Base-by-base conservation (phyloP, 371 early-diverging fungal species). In the Parasitella parasitica region DNA sequence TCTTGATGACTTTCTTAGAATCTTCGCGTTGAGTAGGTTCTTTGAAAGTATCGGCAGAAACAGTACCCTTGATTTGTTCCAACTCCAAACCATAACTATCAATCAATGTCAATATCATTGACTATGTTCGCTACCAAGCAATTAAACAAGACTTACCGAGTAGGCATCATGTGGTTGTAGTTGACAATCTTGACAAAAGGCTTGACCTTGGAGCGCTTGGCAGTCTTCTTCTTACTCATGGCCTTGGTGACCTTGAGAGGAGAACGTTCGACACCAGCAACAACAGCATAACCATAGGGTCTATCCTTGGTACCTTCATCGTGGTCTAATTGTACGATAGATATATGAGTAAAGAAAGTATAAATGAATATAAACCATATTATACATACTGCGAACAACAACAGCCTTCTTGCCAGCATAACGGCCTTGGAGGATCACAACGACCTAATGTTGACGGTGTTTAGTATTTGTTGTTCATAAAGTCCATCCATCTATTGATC, bases 151-250 rank as follows among this genome's bases (percentile, higher is more conserved):
- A 15, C 7, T 66, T 86, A 90, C 86, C 96, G 91, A 68, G 98
- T 98, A 80, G 98, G 98, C 95, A 98, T 97, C 72, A 98, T 80
- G 91, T 98, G 98, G 86, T 94, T 93, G 91, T 94, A 97, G 94
- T 98, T 98, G 84, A 98, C 82, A 61, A 88, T 87, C 91, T 97
- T 96, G 85, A 98, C 81, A 88, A 98, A 98, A 73, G 97, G 90
- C 96, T 97, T 97, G 77, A 98, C 94, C 80, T 84, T 86, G 75
- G 94, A 92, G 63, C 98, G 91, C 85, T 92, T 94, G 72, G 95
- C 94, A 57, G 96, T 89, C 82, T 88, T 88, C 91, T 94, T 95
- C 82, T 88, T 86, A 73, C 90, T 88, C 97, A 97, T 97, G 74
- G 86, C 74, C 84, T 89, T 89, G 85, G 94, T 95, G 72, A 98